A percentile compares a stretch with the other conserved stretches of the same genome.
Conservation (phyloP, 169 alveolate species). For the Cryptosporidium xiaoi region DNA sequence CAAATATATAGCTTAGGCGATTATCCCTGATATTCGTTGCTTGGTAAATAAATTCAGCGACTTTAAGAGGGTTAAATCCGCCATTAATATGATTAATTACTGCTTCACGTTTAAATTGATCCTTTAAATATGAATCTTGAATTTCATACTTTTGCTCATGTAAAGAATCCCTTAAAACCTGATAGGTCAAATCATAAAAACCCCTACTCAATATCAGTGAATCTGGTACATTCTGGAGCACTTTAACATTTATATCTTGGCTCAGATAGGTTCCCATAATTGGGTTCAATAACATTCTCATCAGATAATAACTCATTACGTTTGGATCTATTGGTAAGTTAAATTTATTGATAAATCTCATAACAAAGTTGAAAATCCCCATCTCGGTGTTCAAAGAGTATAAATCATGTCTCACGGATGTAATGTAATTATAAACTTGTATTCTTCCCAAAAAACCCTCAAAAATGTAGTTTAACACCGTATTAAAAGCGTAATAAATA, state of each 20-base stretch:
- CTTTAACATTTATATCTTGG: slow-evolving; percentile 6
- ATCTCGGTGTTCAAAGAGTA: slow-evolving; percentile 17
- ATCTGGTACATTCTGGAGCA: slow-evolving; percentile 48
- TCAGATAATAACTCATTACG: slow-evolving; percentile 23
- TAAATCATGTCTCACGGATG: slow-evolving; percentile 2
- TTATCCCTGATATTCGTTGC: slow-evolving; percentile 2
- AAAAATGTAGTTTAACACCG: not conserved
- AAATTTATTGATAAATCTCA: slow-evolving; percentile 1
- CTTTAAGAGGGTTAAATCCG: slow-evolving; percentile 44
- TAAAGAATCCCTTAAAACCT: not conserved
- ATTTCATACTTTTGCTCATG: not conserved
- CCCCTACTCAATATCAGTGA: slow-evolving; percentile 1
- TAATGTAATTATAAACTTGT: not conserved
- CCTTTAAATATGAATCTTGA: slow-evolving; percentile 8
- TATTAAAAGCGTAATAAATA: slow-evolving; percentile 4
- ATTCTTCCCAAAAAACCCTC: slow-evolving; percentile 6
- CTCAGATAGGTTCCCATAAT: not conserved
- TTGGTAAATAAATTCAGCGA: not conserved
- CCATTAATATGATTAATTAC: not conserved
- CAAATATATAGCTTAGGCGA: not conserved
- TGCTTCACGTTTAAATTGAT: slow-evolving; percentile 2
- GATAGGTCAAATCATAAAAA: slow-evolving; percentile 21
- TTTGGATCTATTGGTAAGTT: slow-evolving; percentile 52
- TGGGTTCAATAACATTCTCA: slow-evolving; percentile 10
- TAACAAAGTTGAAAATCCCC: slow-evolving; percentile 17